These are phyloP conservation scores for Pythium aphanidermatum DNA, from an alignment of 352 stramenopile species.

Conservation along the genomic window DNA sequence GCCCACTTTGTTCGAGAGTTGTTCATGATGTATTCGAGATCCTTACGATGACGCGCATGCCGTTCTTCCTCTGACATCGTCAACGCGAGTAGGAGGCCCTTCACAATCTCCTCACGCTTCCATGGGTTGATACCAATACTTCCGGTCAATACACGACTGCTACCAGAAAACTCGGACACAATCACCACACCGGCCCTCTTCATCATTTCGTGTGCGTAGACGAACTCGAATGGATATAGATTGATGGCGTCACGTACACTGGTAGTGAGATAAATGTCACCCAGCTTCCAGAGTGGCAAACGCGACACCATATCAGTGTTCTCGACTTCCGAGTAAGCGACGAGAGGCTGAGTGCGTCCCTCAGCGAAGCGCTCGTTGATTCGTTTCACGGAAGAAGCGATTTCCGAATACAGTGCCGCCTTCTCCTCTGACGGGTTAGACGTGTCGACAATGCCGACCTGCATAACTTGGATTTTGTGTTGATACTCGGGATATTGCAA, in stretches of 20 bases:
- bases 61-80: slow-evolving; percentile 71
- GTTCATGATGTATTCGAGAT: slow-evolving; percentile 91
- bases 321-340: slow-evolving; percentile 68
- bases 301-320: slow-evolving; percentile 77
- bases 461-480: slow-evolving; percentile 82
- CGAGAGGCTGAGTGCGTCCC: slow-evolving; percentile 38
- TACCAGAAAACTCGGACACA: slow-evolving; percentile 97
- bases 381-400: slow-evolving; percentile 50
- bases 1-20: slow-evolving; percentile 97
- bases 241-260: slow-evolving; percentile 80
- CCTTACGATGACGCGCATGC: slow-evolving; percentile 64
- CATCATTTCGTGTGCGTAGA: slow-evolving; percentile 72
- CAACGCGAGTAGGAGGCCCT: slow-evolving; percentile 53
- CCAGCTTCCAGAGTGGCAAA: slow-evolving; percentile 64
- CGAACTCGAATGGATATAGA: slow-evolving; percentile 83
- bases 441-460: slow-evolving; percentile 72
- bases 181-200: slow-evolving; percentile 89
- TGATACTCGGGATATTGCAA: slow-evolving; percentile 66
- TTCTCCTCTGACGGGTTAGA: slow-evolving; percentile 73
- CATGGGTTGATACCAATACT: slow-evolving; percentile 98
- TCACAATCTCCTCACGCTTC: slow-evolving; percentile 90
- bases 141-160: slow-evolving; percentile 94
- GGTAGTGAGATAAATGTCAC: slow-evolving; percentile 68
- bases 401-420: slow-evolving; percentile 49
- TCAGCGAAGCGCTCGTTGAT: slow-evolving; percentile 61